Conservation (phyloP, 306 rosid genomes). For the Malus asiatica region DNA sequence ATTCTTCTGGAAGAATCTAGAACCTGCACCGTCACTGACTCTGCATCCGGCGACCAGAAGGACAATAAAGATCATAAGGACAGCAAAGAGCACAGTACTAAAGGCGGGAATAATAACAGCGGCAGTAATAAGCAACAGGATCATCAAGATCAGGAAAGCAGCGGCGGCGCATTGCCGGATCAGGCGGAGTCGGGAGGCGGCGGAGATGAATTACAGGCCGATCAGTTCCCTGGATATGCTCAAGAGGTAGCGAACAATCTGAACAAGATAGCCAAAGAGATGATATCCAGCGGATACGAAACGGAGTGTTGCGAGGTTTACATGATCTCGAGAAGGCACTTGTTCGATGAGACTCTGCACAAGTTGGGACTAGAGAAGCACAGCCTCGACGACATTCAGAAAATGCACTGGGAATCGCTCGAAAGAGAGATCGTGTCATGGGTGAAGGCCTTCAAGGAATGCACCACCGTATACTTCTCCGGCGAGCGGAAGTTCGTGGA, state of each 20-base stretch:
- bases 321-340: conserved; percentile 27
- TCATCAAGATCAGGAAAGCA: conserved; percentile 5
- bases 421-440: conserved; percentile 52
- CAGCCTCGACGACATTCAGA: conserved; percentile 55
- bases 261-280: conserved; percentile 40
- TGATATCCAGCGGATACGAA: conserved; percentile 51
- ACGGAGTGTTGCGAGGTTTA: conserved; percentile 50
- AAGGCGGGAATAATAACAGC: conserved; percentile 14
- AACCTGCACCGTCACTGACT: background rate
- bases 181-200: background rate
- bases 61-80: conserved; percentile 3
- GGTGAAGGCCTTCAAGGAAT: conserved; percentile 47
- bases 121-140: conserved; percentile 9
- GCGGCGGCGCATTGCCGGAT: background rate
- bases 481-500: conserved; percentile 37
- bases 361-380: conserved; percentile 27
- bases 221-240: conserved; percentile 35
- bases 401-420: conserved; percentile 57
- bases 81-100: conserved; percentile 9
- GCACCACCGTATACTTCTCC: conserved; percentile 36
- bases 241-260: conserved; percentile 31
- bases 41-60: background rate
- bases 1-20: conserved; percentile 44
- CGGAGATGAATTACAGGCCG: background rate
- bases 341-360: conserved; percentile 34